phyloP scores from a whole-genome alignment of 1,284 basidiomycete genomes.

The Heterobasidion annosum region DNA sequence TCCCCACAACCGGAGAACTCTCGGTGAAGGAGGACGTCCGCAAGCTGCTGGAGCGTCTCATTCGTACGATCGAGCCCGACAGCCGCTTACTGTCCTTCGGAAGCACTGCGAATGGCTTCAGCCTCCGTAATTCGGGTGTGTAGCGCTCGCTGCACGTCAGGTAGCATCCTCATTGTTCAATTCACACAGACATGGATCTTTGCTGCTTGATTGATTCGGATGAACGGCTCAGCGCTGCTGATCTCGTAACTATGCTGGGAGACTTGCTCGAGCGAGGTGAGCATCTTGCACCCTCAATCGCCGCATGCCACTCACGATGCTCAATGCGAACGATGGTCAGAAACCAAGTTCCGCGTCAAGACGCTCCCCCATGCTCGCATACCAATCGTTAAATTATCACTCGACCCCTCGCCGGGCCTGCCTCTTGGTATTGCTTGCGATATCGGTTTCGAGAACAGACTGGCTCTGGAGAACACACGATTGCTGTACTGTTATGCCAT shows the following conservation, averaged over 20 bases:
- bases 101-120: slow-evolving; percentile 91
- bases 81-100: slow-evolving; percentile 91
- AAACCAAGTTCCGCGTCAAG: slow-evolving; percentile 97
- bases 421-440: slow-evolving; percentile 93
- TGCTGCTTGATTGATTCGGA: slow-evolving; percentile 91
- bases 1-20: slow-evolving; percentile 85
- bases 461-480: slow-evolving; percentile 95
- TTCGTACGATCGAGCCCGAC: slow-evolving; percentile 89
- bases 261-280: slow-evolving; percentile 87
- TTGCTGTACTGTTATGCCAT: slow-evolving; percentile 96
- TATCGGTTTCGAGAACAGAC: slow-evolving; percentile 96
- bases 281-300: slow-evolving; percentile 23
- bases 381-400: slow-evolving; percentile 95
- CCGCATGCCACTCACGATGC: slow-evolving; percentile 5
- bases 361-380: slow-evolving; percentile 94
- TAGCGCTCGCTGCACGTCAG: slow-evolving; percentile 3
- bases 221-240: slow-evolving; percentile 68
- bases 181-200: slow-evolving; percentile 84
- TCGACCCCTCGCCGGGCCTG: slow-evolving; percentile 84
- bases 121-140: slow-evolving; percentile 88
- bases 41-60: slow-evolving; percentile 89
- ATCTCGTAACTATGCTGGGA: slow-evolving; percentile 92
- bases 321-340: slow-evolving; percentile 27
- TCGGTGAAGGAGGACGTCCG: slow-evolving; percentile 94
- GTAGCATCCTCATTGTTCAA: background rate